A percentile compares a stretch with the other conserved stretches of the same genome.
These are phyloP conservation scores for Biscogniauxia mediterranea DNA, from an alignment of 2,329 filamentous ascomycete genomes.

Conservation along the genomic window DNA sequence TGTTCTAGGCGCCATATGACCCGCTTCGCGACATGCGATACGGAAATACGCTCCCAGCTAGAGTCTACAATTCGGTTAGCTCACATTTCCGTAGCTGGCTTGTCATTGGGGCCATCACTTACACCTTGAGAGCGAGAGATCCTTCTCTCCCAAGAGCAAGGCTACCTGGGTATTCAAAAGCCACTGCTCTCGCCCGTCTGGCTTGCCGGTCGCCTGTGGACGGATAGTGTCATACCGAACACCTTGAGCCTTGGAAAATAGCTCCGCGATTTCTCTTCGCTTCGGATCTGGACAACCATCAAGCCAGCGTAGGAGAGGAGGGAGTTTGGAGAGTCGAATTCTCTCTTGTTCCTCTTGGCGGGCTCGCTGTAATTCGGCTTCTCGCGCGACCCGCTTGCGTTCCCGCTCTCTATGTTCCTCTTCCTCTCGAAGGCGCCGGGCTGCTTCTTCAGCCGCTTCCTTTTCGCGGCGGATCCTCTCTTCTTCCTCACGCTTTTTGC, in stretches of 20 bases:
- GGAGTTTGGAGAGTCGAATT: slow-evolving; percentile 54
- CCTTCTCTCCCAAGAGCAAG: slow-evolving; percentile 63
- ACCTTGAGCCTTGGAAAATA: slow-evolving; percentile 57
- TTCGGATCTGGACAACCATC: slow-evolving; percentile 52
- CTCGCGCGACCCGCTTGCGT: slow-evolving; percentile 42
- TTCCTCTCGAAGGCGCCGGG: slow-evolving; percentile 47
- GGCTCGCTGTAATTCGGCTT: slow-evolving; percentile 50
- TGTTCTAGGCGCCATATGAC: slow-evolving; percentile 60
- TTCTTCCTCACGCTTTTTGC: slow-evolving; percentile 39
- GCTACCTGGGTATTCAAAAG: slow-evolving; percentile 64
- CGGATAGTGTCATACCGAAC: slow-evolving; percentile 64
- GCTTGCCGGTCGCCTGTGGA: slow-evolving; percentile 49
- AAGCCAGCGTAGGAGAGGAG: slow-evolving; percentile 61
- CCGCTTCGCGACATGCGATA: slow-evolving; percentile 53
- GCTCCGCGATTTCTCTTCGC: slow-evolving; percentile 47
- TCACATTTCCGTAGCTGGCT: not conserved
- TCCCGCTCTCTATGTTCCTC: slow-evolving; percentile 49
- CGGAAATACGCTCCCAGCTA: slow-evolving; percentile 56
- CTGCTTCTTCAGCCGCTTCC: slow-evolving; percentile 31
- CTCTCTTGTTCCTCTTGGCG: slow-evolving; percentile 57
- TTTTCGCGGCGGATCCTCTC: slow-evolving; percentile 28
- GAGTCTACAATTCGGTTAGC: slow-evolving; percentile 43
- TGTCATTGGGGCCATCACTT: slow-evolving; percentile 30
- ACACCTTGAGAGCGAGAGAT: slow-evolving; percentile 60
- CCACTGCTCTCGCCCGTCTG: slow-evolving; percentile 64